These are phyloP conservation scores for Haberlea rhodopensis DNA, from an alignment of 257 asterid genomes.

Conservation along the genomic window DNA sequence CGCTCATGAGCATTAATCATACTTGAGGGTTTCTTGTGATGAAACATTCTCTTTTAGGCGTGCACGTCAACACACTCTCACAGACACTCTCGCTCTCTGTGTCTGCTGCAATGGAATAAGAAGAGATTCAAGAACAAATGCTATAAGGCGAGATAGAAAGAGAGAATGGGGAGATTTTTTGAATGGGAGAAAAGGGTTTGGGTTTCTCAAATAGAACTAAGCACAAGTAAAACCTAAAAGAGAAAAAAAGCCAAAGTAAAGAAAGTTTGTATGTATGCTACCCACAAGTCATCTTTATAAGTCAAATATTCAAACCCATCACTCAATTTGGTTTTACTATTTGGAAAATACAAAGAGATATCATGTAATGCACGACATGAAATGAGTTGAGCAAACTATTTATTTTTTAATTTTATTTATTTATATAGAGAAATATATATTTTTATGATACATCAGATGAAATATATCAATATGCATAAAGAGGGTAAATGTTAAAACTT, in stretches of 20 bases:
- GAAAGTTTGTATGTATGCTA: not conserved
- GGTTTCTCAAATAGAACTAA: not conserved
- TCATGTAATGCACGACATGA: no score
- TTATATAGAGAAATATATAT: no score
- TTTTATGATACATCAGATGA: no score
- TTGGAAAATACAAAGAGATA: no score
- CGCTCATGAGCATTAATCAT: constrained; percentile 18
- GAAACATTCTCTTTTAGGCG: constrained; percentile 15
- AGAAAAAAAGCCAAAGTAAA: no score
- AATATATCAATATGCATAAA: no score
- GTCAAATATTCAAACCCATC: not conserved
- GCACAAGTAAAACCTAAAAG: not conserved
- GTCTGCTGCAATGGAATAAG: constrained; percentile 6
- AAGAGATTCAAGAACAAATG: constrained; percentile 21
- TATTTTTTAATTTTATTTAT: no score
- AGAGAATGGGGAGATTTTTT: no score
- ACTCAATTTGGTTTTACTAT: no score
- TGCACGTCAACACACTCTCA: not conserved
- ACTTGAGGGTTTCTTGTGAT: constrained; percentile 14
- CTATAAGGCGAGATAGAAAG: not conserved
- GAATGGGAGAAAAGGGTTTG: not conserved
- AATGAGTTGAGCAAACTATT: no score
- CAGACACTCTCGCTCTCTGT: not conserved
- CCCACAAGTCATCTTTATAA: constrained; percentile 1
- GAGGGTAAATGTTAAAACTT: no score